Evolutionary conservation across 2,329 filamentous ascomycete species (phyloP), one percentile per base, ranked within the genome.

Genomic region (Calonectria pauciramosa): DNA sequence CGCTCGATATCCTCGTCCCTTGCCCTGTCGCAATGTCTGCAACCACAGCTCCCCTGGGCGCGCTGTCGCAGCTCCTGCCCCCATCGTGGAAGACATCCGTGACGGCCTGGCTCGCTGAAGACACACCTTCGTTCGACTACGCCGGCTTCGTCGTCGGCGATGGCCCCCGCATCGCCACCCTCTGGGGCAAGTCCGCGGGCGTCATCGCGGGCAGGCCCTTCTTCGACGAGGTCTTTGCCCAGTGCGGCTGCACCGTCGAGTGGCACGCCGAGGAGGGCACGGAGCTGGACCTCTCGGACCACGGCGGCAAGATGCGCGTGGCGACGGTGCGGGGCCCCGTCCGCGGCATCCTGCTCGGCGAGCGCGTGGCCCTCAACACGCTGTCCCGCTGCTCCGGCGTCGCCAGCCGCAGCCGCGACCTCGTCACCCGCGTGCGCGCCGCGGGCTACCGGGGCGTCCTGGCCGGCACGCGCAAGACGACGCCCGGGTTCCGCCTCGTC

Each of bases 381-480:
- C 90, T 99, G 60, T 94, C 96, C 32, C 90, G 97, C 73, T 99
- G 97, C 86, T 98, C 96, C 1, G 97, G 96, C 54, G 93, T 99
- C 77, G 97, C 97, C 23, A 95, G 94, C 20, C 93, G 90, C 83
- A 92, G 89, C 75, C 85, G 88, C 2, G 85, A 86, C 16, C 87
- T 94, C 81, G 85, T 93, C 30, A 81, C 86, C 28, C 87, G 90
- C 73, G 86, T 94, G 70, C 88, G 92, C 69, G 86, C 86, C 18
- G 92, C 91, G 4, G 96, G 96, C 3, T 99, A 96, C 87, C 88
- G 87, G 34, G 96, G 96, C 73, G 93, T 93, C 2, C 88, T 99
- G n/a, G 96, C 97, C 0, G 97, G 97, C 54, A 99, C 97, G 59
- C 91, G 97, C 83, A 99, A 99, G 89, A 99, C 97, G 0, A 99